These are phyloP conservation scores for Solanum peruvianum DNA, from an alignment of 257 asterid genomes.

Conservation along the genomic window DNA sequence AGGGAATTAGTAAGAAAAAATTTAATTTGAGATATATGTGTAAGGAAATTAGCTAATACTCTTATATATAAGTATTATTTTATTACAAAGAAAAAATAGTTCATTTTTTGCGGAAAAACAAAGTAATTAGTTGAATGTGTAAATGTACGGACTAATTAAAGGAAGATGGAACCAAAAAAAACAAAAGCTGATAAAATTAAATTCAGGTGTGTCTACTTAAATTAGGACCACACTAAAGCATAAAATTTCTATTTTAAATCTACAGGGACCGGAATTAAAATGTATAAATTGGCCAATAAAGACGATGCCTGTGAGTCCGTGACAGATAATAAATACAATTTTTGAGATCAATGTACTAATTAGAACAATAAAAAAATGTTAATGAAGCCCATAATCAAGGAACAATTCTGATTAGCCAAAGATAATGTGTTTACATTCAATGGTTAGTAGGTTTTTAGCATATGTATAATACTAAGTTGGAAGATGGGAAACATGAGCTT, in stretches of 20 bases:
- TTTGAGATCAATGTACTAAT: not conserved
- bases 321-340: not conserved
- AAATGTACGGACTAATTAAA: not conserved
- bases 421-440: not conserved
- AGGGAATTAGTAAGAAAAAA: no score
- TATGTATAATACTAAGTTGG: not conserved
- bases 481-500: not conserved
- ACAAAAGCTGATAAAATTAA: not conserved
- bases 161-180: not conserved
- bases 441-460: not conserved
- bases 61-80: not conserved
- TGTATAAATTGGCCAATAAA: not conserved
- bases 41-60: not conserved
- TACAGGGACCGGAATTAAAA: not conserved
- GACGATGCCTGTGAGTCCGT: not conserved
- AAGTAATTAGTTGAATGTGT: not conserved
- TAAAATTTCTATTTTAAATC: not conserved
- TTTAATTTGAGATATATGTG: not conserved
- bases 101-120: not conserved
- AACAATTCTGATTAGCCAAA: not conserved
- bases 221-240: not conserved
- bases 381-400: not conserved
- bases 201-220: not conserved
- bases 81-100: not conserved
- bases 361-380: not conserved